Percentiles rank a stretch among this genome's conserved stretches.
phyloP scores from a whole-genome alignment of 371 early-diverging fungal species.

The Syncephalastrum sp. region DNA sequence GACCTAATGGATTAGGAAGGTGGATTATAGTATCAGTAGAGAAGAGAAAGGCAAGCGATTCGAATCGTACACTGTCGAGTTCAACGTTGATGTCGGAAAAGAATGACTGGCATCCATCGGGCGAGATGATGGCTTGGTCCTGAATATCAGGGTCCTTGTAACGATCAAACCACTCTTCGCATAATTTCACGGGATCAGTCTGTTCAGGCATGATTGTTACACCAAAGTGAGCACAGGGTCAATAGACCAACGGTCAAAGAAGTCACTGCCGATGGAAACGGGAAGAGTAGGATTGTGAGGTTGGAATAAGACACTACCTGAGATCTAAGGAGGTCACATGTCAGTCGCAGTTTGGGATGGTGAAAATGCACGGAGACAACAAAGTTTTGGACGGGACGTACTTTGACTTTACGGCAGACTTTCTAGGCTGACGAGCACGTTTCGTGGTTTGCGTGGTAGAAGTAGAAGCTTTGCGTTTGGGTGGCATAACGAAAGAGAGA shows the following conservation, averaged over 20 bases:
- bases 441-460: background rate
- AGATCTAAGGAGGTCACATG: background rate
- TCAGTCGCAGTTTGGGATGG: slow-evolving; percentile 4
- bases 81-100: slow-evolving; percentile 31
- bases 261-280: background rate
- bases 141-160: slow-evolving; percentile 25
- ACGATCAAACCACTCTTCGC: slow-evolving; percentile 23
- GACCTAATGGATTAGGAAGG: slow-evolving; percentile 11
- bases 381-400: too few relatives aligned
- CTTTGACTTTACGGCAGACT: slow-evolving; percentile 2
- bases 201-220: background rate
- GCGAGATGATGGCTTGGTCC: slow-evolving; percentile 20
- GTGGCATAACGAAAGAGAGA: slow-evolving; percentile 16
- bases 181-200: slow-evolving; percentile 8
- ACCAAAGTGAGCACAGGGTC: background rate
- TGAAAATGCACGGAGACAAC: background rate
- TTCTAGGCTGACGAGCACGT: slow-evolving; percentile 4
- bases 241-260: background rate
- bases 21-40: background rate
- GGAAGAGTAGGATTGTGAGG: background rate
- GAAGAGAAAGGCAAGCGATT: too few relatives aligned
- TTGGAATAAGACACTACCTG: background rate
- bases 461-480: slow-evolving; percentile 20
- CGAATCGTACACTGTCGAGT: slow-evolving; percentile 30
- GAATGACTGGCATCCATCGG: slow-evolving; percentile 37